A percentile compares a stretch with the other conserved stretches of the same genome.
These are phyloP conservation scores for Cercospora sojina DNA, from an alignment of 2,329 filamentous ascomycete species.

Conservation along the genomic window DNA sequence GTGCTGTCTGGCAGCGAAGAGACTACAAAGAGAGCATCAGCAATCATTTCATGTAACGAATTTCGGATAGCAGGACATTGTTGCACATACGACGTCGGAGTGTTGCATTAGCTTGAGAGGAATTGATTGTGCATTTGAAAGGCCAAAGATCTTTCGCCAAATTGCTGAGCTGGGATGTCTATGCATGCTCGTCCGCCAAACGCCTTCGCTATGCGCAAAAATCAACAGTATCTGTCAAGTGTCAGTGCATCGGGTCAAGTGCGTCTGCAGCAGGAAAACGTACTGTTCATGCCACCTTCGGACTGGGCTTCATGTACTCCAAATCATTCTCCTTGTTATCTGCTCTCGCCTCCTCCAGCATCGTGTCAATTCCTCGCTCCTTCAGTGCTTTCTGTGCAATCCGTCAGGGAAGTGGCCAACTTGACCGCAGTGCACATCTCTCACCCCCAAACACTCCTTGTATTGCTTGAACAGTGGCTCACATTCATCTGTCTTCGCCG, in stretches of 20 bases:
- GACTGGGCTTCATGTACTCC: constrained; percentile 57
- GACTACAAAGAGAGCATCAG: neutral
- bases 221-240: neutral
- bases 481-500: constrained; percentile 82
- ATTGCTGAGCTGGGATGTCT: neutral
- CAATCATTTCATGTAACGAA: neutral
- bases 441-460: constrained; percentile 77
- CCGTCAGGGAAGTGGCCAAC: neutral
- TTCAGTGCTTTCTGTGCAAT: constrained; percentile 72
- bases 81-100: neutral
- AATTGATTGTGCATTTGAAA: neutral
- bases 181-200: neutral
- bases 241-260: neutral
- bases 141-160: neutral
- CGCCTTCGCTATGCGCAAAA: constrained; percentile 9
- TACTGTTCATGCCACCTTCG: neutral
- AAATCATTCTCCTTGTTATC: constrained; percentile 86
- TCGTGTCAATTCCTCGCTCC: constrained; percentile 84
- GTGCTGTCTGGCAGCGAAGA: neutral
- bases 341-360: constrained; percentile 86
- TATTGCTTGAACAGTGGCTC: constrained; percentile 84
- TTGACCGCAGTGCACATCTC: constrained; percentile 32
- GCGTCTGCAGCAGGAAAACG: neutral
- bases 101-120: neutral
- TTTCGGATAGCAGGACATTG: neutral